Evolutionary conservation across 345 rosid genomes (phyloP), one percentile per base, ranked within the genome.

Genomic region (Isatis tinctoria): DNA sequence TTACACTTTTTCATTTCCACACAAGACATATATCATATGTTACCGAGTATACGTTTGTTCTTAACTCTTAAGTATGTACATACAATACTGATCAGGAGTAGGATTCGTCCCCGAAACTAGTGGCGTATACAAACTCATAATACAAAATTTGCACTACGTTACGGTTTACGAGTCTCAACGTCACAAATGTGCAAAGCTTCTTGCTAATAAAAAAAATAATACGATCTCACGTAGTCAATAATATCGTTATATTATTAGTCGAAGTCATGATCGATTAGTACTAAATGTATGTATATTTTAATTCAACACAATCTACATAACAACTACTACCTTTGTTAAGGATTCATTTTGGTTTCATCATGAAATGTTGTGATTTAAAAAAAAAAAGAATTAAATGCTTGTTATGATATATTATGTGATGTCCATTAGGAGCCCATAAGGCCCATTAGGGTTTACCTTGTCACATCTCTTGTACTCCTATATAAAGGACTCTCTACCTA

Each of bases 1-100:
- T 52, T 60, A 60, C 58, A 63, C 59, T 59, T 62, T 36, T 61
- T 24, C 40, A 45, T 70, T 47, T 56, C 51, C 8, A 70, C 8
- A 53, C 69, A n/a, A 54, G 22, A 57, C 20, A 39, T 28, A 39
- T 28, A 36, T 57, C 54, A 26, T 60, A 13, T 58, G 18, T 12
- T 22, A 22, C 12, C 24, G 43, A 58, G 43, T 37, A 41, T 58
- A 22, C 40, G 14, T 53, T 52, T 69, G 40, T 75, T n/a, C n/a
- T n/a, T n/a, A n/a, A n/a, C n/a, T 48, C 28, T 26, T 22, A 28
- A 10, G 7, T 60, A 26, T 58, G 39, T 56, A 11, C 57, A 66
- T 11, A 35, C 33, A 35, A 16, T 45, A 37, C 32, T 10, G 1
- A 59, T 39, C 53, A 52, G 14, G 32, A 20, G 11, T 35, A 33